These are phyloP conservation scores for Canariomyces notabilis DNA, from an alignment of 2,329 filamentous ascomycete genomes.

Conservation along the genomic window DNA sequence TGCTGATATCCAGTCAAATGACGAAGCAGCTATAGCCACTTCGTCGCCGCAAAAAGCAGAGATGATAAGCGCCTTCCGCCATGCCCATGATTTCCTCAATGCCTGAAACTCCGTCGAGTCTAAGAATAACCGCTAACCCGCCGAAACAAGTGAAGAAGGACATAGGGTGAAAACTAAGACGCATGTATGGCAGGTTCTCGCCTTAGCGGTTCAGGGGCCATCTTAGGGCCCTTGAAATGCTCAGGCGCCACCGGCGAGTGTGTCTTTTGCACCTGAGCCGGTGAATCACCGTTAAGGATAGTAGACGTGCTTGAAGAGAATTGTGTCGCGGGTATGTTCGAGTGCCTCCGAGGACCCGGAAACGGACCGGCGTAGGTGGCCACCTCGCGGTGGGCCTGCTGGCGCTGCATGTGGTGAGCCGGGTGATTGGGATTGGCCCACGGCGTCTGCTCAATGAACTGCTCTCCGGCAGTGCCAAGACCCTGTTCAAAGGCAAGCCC, in stretches of 20 bases:
- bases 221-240: slow-evolving; percentile 26
- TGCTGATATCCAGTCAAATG: background rate
- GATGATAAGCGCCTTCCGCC: slow-evolving; percentile 5
- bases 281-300: slow-evolving; percentile 22
- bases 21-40: no score
- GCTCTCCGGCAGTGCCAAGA: slow-evolving; percentile 68
- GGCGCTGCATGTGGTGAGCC: slow-evolving; percentile 51
- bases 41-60: slow-evolving; percentile 4
- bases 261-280: slow-evolving; percentile 17
- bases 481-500: slow-evolving; percentile 43
- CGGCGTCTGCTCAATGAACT: slow-evolving; percentile 82
- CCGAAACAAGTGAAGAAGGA: slow-evolving; percentile 6
- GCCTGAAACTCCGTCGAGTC: slow-evolving; percentile 10
- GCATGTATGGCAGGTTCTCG: slow-evolving; percentile 30
- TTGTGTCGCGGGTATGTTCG: slow-evolving; percentile 33
- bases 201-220: slow-evolving; percentile 26
- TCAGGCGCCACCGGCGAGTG: slow-evolving; percentile 18
- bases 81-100: slow-evolving; percentile 2
- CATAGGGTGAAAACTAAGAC: slow-evolving; percentile 20
- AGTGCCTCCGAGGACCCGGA: slow-evolving; percentile 33
- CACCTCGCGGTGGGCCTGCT: slow-evolving; percentile 35
- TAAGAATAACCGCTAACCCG: slow-evolving; percentile 3
- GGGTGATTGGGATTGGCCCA: slow-evolving; percentile 89
- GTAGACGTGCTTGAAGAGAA: slow-evolving; percentile 33
- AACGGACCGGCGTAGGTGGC: slow-evolving; percentile 31